Conservation (phyloP, 2,329 filamentous ascomycete species). For the Elsinoe australis region DNA sequence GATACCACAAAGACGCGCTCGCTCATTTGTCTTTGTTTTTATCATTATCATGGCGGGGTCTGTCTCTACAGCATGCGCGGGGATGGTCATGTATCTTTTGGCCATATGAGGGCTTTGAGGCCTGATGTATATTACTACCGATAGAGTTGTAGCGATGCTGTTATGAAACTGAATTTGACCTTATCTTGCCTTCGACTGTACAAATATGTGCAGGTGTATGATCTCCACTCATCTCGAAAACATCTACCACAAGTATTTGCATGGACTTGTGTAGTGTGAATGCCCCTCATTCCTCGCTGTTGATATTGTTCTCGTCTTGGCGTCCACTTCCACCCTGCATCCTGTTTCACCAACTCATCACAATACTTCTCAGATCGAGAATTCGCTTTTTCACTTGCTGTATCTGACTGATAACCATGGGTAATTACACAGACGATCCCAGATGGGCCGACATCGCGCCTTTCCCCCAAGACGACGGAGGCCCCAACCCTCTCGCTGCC, state of each 20-base stretch:
- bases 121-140: neutral
- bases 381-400: too few relatives aligned
- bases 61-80: too few relatives aligned
- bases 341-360: neutral
- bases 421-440: conserved; percentile 57
- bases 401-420: conserved; percentile 29
- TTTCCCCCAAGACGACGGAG: conserved; percentile 76
- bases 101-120: too few relatives aligned
- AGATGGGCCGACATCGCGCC: conserved; percentile 79
- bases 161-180: too few relatives aligned
- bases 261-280: too few relatives aligned
- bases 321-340: conserved; percentile 22
- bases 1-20: neutral
- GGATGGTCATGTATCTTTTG: too few relatives aligned
- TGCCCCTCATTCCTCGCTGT: neutral
- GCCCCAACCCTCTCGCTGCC: conserved; percentile 66
- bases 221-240: too few relatives aligned
- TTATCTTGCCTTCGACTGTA: too few relatives aligned
- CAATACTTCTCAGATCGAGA: neutral
- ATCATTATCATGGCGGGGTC: neutral
- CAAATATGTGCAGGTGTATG: too few relatives aligned
- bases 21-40: neutral
- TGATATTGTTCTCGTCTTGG: conserved; percentile 8
- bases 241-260: too few relatives aligned
- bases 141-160: neutral